phyloP scores from a whole-genome alignment of 495 filamentous ascomycete genomes.

The Aspergillus indologenus region DNA sequence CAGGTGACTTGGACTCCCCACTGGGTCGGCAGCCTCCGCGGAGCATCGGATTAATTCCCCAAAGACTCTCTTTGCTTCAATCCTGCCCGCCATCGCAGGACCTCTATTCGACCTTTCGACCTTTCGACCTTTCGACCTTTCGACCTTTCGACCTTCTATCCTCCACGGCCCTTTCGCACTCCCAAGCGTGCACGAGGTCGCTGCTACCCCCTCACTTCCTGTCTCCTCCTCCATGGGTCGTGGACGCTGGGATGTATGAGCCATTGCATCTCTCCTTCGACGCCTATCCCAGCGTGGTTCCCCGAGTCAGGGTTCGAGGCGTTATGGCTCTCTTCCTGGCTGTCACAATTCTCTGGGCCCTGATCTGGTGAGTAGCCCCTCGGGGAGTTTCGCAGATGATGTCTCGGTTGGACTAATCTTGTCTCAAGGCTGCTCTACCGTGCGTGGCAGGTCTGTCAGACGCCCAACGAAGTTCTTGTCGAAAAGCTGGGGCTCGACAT shows the following conservation, averaged over 20 bases:
- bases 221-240: constrained; percentile 34
- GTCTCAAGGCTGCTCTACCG: constrained; percentile 69
- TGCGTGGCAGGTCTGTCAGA: constrained; percentile 80
- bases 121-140: too few species aligned
- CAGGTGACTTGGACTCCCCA: background rate
- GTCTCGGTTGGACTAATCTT: background rate
- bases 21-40: constrained; percentile 5
- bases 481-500: constrained; percentile 90
- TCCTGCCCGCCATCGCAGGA: background rate
- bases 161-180: background rate
- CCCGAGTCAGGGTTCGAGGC: constrained; percentile 48
- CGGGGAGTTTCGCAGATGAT: background rate
- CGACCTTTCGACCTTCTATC: background rate
- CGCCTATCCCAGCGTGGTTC: constrained; percentile 47
- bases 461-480: constrained; percentile 85
- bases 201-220: constrained; percentile 13
- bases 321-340: constrained; percentile 52
- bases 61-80: too few species aligned
- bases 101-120: background rate
- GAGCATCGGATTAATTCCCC: constrained; percentile 7
- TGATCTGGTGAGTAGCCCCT: constrained; percentile 47
- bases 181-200: constrained; percentile 2
- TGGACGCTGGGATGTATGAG: constrained; percentile 50
- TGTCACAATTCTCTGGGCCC: constrained; percentile 47
- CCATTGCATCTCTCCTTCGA: constrained; percentile 46